Base-by-base conservation (phyloP, 257 asterid genomes). In the Capsicum baccatum region DNA sequence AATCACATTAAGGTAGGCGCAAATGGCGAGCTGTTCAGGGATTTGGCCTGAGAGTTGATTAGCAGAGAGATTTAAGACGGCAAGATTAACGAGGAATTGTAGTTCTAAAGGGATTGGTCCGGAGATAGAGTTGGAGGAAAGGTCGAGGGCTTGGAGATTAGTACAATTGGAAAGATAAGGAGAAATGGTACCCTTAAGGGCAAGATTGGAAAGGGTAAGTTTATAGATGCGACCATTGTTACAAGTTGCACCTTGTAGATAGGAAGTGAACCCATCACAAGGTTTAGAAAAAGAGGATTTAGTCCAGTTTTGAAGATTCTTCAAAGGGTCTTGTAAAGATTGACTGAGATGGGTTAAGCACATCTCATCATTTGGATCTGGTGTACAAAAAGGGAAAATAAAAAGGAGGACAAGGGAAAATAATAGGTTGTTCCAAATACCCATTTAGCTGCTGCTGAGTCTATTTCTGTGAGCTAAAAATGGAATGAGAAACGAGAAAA, bases 131-230 rank as follows among this genome's bases (percentile, higher is more conserved):
- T 96, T 96, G 50, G 97, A 89, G 19, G 98, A 94, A 86, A 96
- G 94, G 92, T 96, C 99, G 21, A 96, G 94, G 19, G 98, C 88
- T 58, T 96, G 99, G 2, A 96, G 83, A 88, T 96, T 94, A 21
- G 99, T 96, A 90, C 99, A 96, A 56, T 94, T 94, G 81, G 98
- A 94, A 84, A 96, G 91, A 87, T 85, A 93, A 8, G 99, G 99
- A 2, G 99, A 94, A 85, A 96, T 93, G 21, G 94, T 82, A 78
- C 99, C 99, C 26, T 84, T 83, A 2, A 96, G 92, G 50, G 93
- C 87, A 85, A 94, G 92, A 85, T 88, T 90, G 5, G 98, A 55
- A 86, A 96, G 97, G 17, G 97, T 86, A 3, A 96, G 92, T 86
- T 93, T 94, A 88, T 93, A 96, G 88, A 96, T 91, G 69, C 99